Evolutionary conservation across 1,284 basidiomycete species (phyloP).

Genomic region (Trichosporon asahii): DNA sequence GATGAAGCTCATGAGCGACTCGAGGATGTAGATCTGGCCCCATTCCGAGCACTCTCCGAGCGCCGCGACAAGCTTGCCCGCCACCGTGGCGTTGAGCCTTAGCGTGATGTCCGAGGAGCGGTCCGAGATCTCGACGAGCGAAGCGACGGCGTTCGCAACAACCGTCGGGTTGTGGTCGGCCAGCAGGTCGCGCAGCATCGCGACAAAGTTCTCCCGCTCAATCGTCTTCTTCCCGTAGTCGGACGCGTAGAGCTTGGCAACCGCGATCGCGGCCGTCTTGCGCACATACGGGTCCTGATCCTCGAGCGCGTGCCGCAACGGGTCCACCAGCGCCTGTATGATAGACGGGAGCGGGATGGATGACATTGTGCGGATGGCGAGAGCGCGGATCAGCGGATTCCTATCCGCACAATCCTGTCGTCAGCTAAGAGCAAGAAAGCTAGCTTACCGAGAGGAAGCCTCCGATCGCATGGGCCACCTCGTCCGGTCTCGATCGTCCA

Average conservation of each 20-base stretch:
- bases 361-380: conserved; percentile 97
- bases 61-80: conserved; percentile 80
- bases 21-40: conserved; percentile 98
- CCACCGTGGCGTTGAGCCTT: conserved; percentile 50
- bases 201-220: conserved; percentile 88
- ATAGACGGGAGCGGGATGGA: conserved; percentile 94
- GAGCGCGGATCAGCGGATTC: conserved; percentile 90
- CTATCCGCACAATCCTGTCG: conserved; percentile 83
- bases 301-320: conserved; percentile 82
- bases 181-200: conserved; percentile 68
- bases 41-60: conserved; percentile 98
- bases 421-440: too few species aligned
- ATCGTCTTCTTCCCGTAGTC: conserved; percentile 77
- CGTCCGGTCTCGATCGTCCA: conserved; percentile 91
- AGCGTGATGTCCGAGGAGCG: conserved; percentile 58
- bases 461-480: conserved; percentile 92
- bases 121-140: conserved; percentile 77
- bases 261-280: conserved; percentile 90
- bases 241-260: conserved; percentile 93
- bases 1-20: conserved; percentile 87
- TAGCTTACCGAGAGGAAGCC: conserved; percentile 72
- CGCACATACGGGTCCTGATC: conserved; percentile 97
- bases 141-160: conserved; percentile 95
- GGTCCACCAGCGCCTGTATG: conserved; percentile 92
- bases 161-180: conserved; percentile 93